Conservation (phyloP, 2,329 filamentous ascomycete species). For the Pseudogymnoascus sp. region DNA sequence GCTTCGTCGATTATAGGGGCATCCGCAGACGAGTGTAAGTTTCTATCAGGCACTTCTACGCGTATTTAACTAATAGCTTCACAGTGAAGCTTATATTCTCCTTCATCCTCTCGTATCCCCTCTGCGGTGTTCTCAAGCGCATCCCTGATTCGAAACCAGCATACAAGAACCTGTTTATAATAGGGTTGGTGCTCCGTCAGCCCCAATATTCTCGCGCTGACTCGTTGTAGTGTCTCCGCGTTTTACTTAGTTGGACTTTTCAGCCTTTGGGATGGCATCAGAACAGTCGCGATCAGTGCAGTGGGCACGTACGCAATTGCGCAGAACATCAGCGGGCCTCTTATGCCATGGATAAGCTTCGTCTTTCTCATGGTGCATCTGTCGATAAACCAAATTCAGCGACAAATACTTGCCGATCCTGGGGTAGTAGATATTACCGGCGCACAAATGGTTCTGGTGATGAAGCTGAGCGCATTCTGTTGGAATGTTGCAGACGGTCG, state of each 20-base stretch:
- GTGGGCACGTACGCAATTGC: slow-evolving; percentile 77
- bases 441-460: slow-evolving; percentile 95
- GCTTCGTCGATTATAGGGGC: slow-evolving; percentile 50
- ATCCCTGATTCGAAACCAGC: slow-evolving; percentile 78
- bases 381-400: slow-evolving; percentile 79
- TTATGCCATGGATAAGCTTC: slow-evolving; percentile 98
- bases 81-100: slow-evolving; percentile 88
- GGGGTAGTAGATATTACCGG: slow-evolving; percentile 78
- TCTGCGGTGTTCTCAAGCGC: slow-evolving; percentile 81
- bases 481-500: slow-evolving; percentile 96
- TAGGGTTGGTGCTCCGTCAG: slow-evolving; percentile 49
- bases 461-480: slow-evolving; percentile 94
- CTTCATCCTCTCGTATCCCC: slow-evolving; percentile 85
- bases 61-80: slow-evolving; percentile 11
- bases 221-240: slow-evolving; percentile 54
- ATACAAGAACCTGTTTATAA: slow-evolving; percentile 81
- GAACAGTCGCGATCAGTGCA: slow-evolving; percentile 72
- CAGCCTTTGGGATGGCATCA: slow-evolving; percentile 78
- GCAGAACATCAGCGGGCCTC: slow-evolving; percentile 72
- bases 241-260: slow-evolving; percentile 95
- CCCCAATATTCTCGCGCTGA: slow-evolving; percentile 11
- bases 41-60: slow-evolving; percentile 1
- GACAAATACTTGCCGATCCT: slow-evolving; percentile 63
- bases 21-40: slow-evolving; percentile 56
- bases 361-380: slow-evolving; percentile 92